Evolutionary conservation across 1,139 yeast species (phyloP), one percentile per base, ranked within the genome.

Genomic region (Blastobotrys malaysiensis): DNA sequence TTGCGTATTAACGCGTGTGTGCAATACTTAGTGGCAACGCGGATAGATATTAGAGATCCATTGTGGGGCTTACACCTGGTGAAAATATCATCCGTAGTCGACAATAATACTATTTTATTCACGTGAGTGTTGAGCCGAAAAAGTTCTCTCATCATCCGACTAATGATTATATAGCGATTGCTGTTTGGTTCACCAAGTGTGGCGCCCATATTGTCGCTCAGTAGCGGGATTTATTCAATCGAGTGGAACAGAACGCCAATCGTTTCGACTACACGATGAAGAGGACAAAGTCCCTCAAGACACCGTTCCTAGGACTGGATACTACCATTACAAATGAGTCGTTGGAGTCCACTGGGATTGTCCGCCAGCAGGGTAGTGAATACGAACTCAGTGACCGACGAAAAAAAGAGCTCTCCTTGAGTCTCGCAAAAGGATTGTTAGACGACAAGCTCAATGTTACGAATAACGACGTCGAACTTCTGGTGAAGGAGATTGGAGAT

Each of bases 391-490:
- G 45, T 7, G 45, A 48, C 26, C 26, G 43, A 24, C 39, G 43
- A 21, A 48, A 48, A 26, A 27, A 48, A 18, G 50, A 48, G 21
- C 50, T 48, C 21, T 44, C 50, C 4, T 13, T 48, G 36, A 14
- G 45, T 20, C 39, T 48, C 26, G 39, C 45, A 36, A 48, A 48
- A 27, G 50, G 43, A 3, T 36, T 48, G 7, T 20, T 44, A 9
- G 50, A 48, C 22, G 53, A 50, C 39, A 50, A 31, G 53, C 39
- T 46, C 26, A 46, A 50, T 20, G 45, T 36, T 24, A 27, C 48
- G 20, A 44, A 48, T 13, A 27, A 44, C 14, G 50, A 48, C 18
- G 45, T 48, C 20, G 50, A 48, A 21, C 16, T 48, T n/a, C 45
- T 48, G 21, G 50, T 48, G 2, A 20, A 19, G 31, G 21, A 36